These are phyloP conservation scores for Garcileccinum viscosum DNA, from an alignment of 1,284 basidiomycete genomes.

Conservation along the genomic window DNA sequence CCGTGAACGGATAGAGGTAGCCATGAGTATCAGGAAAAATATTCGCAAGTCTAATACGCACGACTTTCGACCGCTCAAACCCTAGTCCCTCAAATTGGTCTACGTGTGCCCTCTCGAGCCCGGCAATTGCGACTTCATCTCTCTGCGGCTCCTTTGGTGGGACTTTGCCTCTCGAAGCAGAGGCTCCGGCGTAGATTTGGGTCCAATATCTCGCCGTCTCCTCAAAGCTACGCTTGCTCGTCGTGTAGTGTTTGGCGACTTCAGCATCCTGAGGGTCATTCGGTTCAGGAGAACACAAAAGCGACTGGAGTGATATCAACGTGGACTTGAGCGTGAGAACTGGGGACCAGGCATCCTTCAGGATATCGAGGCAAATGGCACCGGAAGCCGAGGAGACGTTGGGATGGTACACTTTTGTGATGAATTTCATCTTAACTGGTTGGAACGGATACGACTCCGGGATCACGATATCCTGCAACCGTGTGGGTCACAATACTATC, in stretches of 20 bases:
- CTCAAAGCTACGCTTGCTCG: slow-evolving; percentile 87
- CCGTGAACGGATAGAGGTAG: neutral
- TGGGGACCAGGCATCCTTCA: slow-evolving; percentile 92
- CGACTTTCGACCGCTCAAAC: slow-evolving; percentile 78
- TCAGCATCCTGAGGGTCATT: slow-evolving; percentile 98
- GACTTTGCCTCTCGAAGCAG: slow-evolving; percentile 51
- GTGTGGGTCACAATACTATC: slow-evolving; percentile 11
- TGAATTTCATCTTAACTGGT: slow-evolving; percentile 98
- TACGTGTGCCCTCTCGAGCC: slow-evolving; percentile 75
- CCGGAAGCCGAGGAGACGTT: slow-evolving; percentile 95
- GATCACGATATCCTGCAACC: slow-evolving; percentile 88
- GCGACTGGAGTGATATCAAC: slow-evolving; percentile 92
- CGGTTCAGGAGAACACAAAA: slow-evolving; percentile 96
- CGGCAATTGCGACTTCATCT: slow-evolving; percentile 79
- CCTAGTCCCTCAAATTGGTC: slow-evolving; percentile 76
- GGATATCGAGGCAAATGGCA: slow-evolving; percentile 88
- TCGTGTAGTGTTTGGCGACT: slow-evolving; percentile 95
- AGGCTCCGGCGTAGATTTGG: slow-evolving; percentile 83
- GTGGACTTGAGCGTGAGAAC: slow-evolving; percentile 97
- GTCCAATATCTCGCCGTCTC: slow-evolving; percentile 96
- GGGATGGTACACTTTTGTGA: slow-evolving; percentile 97
- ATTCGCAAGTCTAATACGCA: slow-evolving; percentile 48
- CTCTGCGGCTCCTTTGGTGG: slow-evolving; percentile 36
- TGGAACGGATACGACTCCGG: slow-evolving; percentile 96
- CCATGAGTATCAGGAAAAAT: slow-evolving; percentile 9